Base-by-base conservation (phyloP, 148 eudicot genomes). In the Nyssa sinensis region DNA sequence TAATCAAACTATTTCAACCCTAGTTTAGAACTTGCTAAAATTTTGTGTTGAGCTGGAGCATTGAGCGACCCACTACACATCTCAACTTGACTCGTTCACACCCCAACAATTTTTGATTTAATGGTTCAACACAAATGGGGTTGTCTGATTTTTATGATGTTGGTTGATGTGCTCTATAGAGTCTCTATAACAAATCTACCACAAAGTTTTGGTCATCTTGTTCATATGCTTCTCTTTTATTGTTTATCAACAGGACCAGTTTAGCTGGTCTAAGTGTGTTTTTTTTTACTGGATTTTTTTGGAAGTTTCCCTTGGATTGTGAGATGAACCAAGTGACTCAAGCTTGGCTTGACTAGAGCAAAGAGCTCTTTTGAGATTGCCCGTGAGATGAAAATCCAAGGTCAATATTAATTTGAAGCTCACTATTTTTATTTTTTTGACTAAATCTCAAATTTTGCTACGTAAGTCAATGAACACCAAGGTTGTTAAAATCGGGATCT, bases 191-290 rank as follows among this genome's bases (percentile, higher is more conserved):
- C 67, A 64, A 31, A 64, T 21, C 16, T 19, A 33, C 25, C 13
- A 2, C n/a, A 35, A 34, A 14, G 29, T 34, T 25, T 34, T 58
- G 21, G 7, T 58, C 55, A 60, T 19, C n/a, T n/a, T n/a, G 24
- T 17, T 60, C 58, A 51, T 5, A 71, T 71, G 33, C 66, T 16
- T 71, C 32, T 35, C 39, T n/a, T 39, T 24, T 14, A n/a, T 70
- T 32, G 60, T 34, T 47, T 82, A 37, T 79, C 70, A 78, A 75
- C 85, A 92, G n/a, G n/a, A n/a, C n/a, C n/a, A n/a, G n/a, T n/a
- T n/a, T n/a, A n/a, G n/a, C n/a, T n/a, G n/a, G n/a, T n/a, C n/a
- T n/a, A n/a, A n/a, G n/a, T n/a, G n/a, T n/a, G n/a, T n/a, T n/a
- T n/a, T n/a, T n/a, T n/a, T n/a, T n/a, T n/a, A n/a, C n/a, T n/a